These are phyloP conservation scores for Chiua virens DNA, from an alignment of 768 basidiomycete species.

Conservation along the genomic window DNA sequence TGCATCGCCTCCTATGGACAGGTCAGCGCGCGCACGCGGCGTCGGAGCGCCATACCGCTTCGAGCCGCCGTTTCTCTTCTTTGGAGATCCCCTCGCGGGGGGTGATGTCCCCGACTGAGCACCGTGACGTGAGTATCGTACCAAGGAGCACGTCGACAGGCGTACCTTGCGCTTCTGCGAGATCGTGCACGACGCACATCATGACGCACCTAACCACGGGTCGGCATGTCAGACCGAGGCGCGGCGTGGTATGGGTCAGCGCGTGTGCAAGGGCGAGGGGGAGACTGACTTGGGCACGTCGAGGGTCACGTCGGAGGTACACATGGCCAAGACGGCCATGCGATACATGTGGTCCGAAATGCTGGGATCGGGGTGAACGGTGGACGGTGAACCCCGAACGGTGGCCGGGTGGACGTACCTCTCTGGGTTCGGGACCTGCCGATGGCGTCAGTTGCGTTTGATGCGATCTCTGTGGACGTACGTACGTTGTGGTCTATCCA, in stretches of 20 bases:
- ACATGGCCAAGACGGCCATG: conserved; percentile 94
- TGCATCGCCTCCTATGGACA: conserved; percentile 77
- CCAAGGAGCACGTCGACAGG: no score
- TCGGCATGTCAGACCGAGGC: not conserved
- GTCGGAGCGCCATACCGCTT: conserved; percentile 48
- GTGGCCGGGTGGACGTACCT: conserved; percentile 46
- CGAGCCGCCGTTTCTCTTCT: conserved; percentile 73
- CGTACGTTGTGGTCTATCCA: conserved; percentile 78
- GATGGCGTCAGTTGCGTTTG: conserved; percentile 3
- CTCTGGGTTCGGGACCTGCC: conserved; percentile 78
- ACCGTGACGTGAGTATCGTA: not conserved
- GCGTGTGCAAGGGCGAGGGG: no score
- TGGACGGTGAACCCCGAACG: no score
- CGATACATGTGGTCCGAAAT: conserved; percentile 98
- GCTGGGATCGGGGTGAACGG: conserved; percentile 34
- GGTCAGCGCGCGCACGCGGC: not conserved
- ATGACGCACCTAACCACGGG: conserved; percentile 67
- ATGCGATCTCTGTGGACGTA: not conserved
- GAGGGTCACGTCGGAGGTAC: conserved; percentile 69
- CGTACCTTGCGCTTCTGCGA: conserved; percentile 90
- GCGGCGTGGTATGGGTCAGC: not conserved
- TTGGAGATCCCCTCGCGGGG: conserved; percentile 86
- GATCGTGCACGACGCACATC: conserved; percentile 91
- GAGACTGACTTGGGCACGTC: conserved; percentile 67
- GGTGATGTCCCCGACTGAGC: conserved; percentile 86